A percentile compares a stretch with the other conserved stretches of the same genome.
Conservation (phyloP, 305 asterid genomes). For the Solanum hybrid region DNA sequence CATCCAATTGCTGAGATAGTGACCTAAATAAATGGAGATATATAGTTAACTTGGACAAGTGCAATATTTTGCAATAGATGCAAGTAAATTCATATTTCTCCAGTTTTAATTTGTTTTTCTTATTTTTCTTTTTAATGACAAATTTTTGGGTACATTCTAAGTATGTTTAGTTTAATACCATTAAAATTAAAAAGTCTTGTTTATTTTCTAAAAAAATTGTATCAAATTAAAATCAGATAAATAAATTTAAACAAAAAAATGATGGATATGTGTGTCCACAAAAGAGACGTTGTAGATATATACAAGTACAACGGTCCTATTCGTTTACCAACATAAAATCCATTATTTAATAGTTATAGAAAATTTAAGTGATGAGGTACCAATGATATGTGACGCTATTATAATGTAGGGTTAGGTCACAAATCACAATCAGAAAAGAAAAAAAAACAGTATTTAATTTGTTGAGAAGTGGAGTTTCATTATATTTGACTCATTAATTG, state of each 20-base stretch:
- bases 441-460: background rate
- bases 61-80: background rate
- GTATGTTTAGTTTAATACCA: no score
- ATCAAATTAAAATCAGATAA: no score
- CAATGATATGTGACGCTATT: background rate
- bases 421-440: background rate
- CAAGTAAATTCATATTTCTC: background rate
- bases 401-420: background rate
- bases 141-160: no score
- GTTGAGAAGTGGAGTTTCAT: background rate
- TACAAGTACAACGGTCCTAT: background rate
- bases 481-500: background rate
- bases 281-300: background rate
- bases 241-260: background rate
- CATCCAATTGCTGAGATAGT: background rate
- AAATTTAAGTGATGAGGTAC: background rate
- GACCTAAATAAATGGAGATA: background rate
- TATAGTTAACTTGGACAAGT: background rate
- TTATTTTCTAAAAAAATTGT: no score
- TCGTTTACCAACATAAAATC: background rate
- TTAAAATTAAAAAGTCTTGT: no score
- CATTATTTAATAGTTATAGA: no score
- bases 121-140: background rate
- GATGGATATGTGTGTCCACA: background rate
- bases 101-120: background rate